Evolutionary conservation across 495 filamentous ascomycete genomes (phyloP), one percentile per base, ranked within the genome.

Genomic region (Penicillium riverlandense): DNA sequence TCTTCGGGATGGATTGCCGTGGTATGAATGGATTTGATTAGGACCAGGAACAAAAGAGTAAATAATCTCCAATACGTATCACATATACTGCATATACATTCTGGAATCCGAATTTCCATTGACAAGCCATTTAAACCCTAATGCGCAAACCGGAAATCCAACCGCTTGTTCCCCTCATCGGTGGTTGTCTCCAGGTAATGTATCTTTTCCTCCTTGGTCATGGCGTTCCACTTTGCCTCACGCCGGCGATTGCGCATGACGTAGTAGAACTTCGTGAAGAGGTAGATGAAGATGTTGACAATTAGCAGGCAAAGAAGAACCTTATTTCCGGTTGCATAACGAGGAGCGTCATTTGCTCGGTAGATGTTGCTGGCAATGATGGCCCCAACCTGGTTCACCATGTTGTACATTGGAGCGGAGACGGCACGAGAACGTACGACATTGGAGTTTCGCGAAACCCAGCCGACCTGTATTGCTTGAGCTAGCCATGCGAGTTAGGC

Each of bases 341-440:
- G 54, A 1, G 77, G 77, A 43, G 67, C 62, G 50, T 82, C 78
- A 35, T 76, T 73, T 11, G 69, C 69, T 31, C 75, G 65, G 53
- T 80, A 82, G 35, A 80, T 72, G 49, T 78, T 77, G 41, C 53
- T 61, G 0, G 63, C 60, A 44, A 76, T 71, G 30, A 80, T 74
- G 37, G 67, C 74, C 7, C 73, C 71, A 6, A 61, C 44, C 44
- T 74, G 71, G 7, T 72, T 68, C 28, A 53, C 62, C 71, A 72
- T 69, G 52, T 80, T 78, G 58, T 82, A 82, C 16, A 76, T 52
- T 7, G 79, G 61, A 8, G 78, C 69, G 5, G 70, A 72, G 4
- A 86, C 75, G 4, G 80, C 74, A n/a, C 82, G 59, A 0, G 79
- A 82, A 1, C 81, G 62, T 8, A 85, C 82, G 2, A 72, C 73